phyloP scores from a whole-genome alignment of 805 yeast species.

The Cyberlindnera petersonii region DNA sequence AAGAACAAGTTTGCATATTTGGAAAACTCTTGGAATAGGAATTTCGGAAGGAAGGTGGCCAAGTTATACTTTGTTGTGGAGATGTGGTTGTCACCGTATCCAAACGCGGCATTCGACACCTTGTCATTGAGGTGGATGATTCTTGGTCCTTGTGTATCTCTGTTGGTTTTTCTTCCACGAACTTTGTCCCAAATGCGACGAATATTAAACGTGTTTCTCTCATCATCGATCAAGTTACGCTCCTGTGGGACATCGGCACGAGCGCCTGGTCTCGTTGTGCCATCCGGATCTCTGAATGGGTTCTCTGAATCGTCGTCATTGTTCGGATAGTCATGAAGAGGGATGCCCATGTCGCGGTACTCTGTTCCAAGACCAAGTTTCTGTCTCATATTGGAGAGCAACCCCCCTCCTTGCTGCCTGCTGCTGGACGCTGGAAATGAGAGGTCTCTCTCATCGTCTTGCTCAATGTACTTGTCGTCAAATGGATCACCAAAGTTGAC shows the following conservation, averaged over 20 bases:
- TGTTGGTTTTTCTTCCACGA: constrained; percentile 26
- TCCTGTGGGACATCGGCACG: constrained; percentile 16
- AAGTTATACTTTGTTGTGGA: constrained; percentile 93
- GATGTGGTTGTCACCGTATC: constrained; percentile 77
- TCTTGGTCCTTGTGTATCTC: constrained; percentile 46
- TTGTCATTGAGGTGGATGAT: constrained; percentile 65
- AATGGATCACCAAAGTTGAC: constrained; percentile 32
- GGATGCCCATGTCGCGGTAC: constrained; percentile 28
- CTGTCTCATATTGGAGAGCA: constrained; percentile 23
- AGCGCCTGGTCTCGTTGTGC: constrained; percentile 12
- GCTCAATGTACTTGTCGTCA: constrained; percentile 33
- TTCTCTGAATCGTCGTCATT: constrained; percentile 8
- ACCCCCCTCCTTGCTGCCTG: constrained; percentile 10
- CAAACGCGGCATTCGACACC: constrained; percentile 46
- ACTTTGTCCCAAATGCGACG: constrained; percentile 35
- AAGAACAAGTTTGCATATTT: constrained; percentile 95
- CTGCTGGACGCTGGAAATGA: constrained; percentile 4
- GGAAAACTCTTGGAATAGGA: constrained; percentile 92
- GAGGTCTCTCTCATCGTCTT: constrained; percentile 30
- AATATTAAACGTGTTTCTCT: constrained; percentile 35
- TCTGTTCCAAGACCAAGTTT: constrained; percentile 22
- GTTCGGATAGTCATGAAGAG: constrained; percentile 21
- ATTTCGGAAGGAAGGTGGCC: constrained; percentile 92
- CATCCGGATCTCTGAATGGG: constrained; percentile 27
- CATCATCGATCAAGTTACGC: constrained; percentile 29